phyloP scores from a whole-genome alignment of 257 asterid genomes.

The Przewalskia tangutica region DNA sequence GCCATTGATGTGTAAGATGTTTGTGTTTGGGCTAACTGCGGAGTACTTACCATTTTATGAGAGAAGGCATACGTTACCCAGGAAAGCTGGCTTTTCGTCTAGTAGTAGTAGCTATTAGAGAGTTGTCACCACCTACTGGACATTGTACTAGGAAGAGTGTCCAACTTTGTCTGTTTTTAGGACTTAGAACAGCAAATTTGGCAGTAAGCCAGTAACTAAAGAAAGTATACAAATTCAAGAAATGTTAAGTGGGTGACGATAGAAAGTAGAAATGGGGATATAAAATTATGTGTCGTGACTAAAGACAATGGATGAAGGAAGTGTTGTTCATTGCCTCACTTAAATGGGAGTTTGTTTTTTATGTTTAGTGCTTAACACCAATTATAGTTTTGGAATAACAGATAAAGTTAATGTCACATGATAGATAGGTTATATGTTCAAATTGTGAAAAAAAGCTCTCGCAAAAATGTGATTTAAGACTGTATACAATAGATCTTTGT shows the following conservation, averaged over 20 bases:
- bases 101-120: conserved; percentile 6
- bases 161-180: background rate
- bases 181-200: conserved; percentile 1
- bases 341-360: no score
- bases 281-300: background rate
- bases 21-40: conserved; percentile 26
- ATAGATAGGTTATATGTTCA: no score
- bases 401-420: no score
- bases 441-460: no score
- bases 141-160: conserved; percentile 4
- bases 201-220: conserved; percentile 1
- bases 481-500: no score
- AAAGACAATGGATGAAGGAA: background rate
- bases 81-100: conserved; percentile 28
- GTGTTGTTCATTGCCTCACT: background rate
- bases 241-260: conserved; percentile 6
- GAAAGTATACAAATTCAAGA: background rate
- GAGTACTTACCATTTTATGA: conserved; percentile 24
- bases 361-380: no score
- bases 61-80: background rate
- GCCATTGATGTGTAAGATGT: conserved; percentile 30
- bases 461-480: no score
- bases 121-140: conserved; percentile 3
- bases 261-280: background rate
- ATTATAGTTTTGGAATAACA: no score